Conservation (phyloP, 2,329 filamentous ascomycete species). For the Sporothrix protearum region DNA sequence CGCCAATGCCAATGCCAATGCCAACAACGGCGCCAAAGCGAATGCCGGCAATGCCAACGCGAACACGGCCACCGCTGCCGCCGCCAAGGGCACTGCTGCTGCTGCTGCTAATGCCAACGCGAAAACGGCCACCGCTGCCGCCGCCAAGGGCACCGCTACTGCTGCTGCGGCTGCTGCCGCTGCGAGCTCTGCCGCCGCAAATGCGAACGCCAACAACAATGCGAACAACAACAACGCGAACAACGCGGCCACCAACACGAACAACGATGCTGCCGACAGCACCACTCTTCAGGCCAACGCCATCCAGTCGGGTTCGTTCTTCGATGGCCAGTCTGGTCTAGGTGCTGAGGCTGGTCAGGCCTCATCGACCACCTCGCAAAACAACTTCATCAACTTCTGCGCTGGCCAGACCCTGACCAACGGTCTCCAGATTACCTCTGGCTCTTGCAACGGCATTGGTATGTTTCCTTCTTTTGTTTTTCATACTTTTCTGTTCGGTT, state of each 20-base stretch:
- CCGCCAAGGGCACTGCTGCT: slow-evolving; percentile 1
- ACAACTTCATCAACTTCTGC: slow-evolving; percentile 65
- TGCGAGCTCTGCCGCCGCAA: background rate
- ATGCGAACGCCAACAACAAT: background rate
- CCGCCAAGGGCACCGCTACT: no score
- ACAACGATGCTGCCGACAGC: slow-evolving; percentile 37
- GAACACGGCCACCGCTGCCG: slow-evolving; percentile 7
- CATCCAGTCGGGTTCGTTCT: slow-evolving; percentile 38
- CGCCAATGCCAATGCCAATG: background rate
- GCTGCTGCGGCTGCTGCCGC: slow-evolving; percentile 9
- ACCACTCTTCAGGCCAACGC: slow-evolving; percentile 31
- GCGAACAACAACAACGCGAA: slow-evolving; percentile 19
- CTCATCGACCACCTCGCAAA: slow-evolving; percentile 32
- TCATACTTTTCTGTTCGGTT: background rate
- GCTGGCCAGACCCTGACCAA: slow-evolving; percentile 54
- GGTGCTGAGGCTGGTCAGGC: slow-evolving; percentile 35
- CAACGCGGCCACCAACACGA: slow-evolving; percentile 44
- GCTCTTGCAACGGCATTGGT: slow-evolving; percentile 63
- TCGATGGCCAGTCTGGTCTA: slow-evolving; percentile 36
- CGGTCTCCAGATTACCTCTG: slow-evolving; percentile 53
- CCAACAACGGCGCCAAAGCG: background rate
- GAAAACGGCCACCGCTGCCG: slow-evolving; percentile 6
- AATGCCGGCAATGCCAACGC: slow-evolving; percentile 15
- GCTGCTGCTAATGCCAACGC: background rate
- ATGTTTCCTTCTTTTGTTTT: slow-evolving; percentile 32